phyloP scores from a whole-genome alignment of 2,329 filamentous ascomycete species.

The Monilinia aucupariae region DNA sequence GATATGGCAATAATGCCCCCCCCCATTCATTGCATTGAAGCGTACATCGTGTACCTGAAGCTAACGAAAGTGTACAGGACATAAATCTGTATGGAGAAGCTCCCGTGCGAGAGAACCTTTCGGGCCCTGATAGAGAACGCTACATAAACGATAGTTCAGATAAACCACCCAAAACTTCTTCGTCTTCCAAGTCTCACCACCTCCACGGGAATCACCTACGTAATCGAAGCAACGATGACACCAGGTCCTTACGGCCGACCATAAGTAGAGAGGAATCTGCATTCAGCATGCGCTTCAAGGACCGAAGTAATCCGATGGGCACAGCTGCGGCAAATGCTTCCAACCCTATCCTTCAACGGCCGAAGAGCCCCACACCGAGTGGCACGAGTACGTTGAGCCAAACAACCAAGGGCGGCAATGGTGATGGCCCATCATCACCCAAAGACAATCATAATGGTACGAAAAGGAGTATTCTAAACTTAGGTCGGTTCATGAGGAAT shows the following conservation, averaged over 20 bases:
- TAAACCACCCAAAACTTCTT: slow-evolving; percentile 55
- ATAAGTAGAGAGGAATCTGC: slow-evolving; percentile 70
- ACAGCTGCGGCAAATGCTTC: slow-evolving; percentile 29
- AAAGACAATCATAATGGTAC: slow-evolving; percentile 29
- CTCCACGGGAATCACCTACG: slow-evolving; percentile 63
- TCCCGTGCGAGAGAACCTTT: slow-evolving; percentile 65
- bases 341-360: slow-evolving; percentile 46
- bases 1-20: slow-evolving; percentile 16
- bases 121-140: slow-evolving; percentile 64
- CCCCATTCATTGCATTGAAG: slow-evolving; percentile 17
- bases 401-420: slow-evolving; percentile 21
- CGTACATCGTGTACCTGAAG: neutral
- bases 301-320: slow-evolving; percentile 39
- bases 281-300: slow-evolving; percentile 45
- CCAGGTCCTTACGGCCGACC: slow-evolving; percentile 62
- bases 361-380: slow-evolving; percentile 79
- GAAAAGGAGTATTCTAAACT: slow-evolving; percentile 28
- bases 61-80: slow-evolving; percentile 47
- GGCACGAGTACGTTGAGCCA: slow-evolving; percentile 53
- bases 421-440: slow-evolving; percentile 47
- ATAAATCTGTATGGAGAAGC: slow-evolving; percentile 73
- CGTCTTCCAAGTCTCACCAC: slow-evolving; percentile 55
- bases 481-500: slow-evolving; percentile 36
- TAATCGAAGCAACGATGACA: slow-evolving; percentile 64
- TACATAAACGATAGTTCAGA: slow-evolving; percentile 46